Conservation (phyloP, 169 alveolate genomes). For the Plasmodium adleri region DNA sequence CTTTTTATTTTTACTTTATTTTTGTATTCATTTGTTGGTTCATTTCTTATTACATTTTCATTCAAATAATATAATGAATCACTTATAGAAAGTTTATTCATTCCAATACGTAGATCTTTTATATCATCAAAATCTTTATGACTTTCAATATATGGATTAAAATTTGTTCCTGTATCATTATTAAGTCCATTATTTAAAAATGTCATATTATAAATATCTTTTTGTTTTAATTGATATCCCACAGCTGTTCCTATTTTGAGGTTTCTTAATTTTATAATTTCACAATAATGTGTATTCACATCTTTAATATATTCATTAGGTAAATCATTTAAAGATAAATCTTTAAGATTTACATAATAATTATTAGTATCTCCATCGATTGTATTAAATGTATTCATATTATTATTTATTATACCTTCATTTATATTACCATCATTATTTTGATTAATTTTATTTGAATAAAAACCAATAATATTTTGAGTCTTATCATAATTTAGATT, state of each 20-base stretch:
- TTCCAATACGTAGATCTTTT: slow-evolving; percentile 31
- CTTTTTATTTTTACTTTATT: neutral
- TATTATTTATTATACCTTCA: slow-evolving; percentile 29
- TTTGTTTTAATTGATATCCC: slow-evolving; percentile 59
- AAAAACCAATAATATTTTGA: slow-evolving; percentile 41
- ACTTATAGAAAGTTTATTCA: slow-evolving; percentile 40
- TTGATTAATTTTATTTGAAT: slow-evolving; percentile 33
- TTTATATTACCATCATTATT: slow-evolving; percentile 33
- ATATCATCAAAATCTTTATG: slow-evolving; percentile 39
- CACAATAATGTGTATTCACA: slow-evolving; percentile 64
- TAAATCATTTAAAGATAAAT: slow-evolving; percentile 30
- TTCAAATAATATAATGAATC: slow-evolving; percentile 59
- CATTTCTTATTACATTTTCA: slow-evolving; percentile 53
- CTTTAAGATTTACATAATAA: slow-evolving; percentile 49
- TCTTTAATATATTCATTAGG: slow-evolving; percentile 70
- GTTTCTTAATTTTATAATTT: slow-evolving; percentile 63
- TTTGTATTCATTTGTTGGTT: slow-evolving; percentile 10
- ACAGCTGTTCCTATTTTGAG: slow-evolving; percentile 70
- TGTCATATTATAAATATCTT: slow-evolving; percentile 48
- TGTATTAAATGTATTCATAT: slow-evolving; percentile 6
- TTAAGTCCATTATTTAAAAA: slow-evolving; percentile 59
- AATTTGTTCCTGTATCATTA: slow-evolving; percentile 52
- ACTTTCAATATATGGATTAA: slow-evolving; percentile 42
- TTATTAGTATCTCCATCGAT: slow-evolving; percentile 4
- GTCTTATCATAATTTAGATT: slow-evolving; percentile 31